Percentiles rank a stretch among this genome's conserved stretches.
Evolutionary conservation across 2,329 filamentous ascomycete genomes (phyloP).

Genomic region (Tolypocladium inflatum): DNA sequence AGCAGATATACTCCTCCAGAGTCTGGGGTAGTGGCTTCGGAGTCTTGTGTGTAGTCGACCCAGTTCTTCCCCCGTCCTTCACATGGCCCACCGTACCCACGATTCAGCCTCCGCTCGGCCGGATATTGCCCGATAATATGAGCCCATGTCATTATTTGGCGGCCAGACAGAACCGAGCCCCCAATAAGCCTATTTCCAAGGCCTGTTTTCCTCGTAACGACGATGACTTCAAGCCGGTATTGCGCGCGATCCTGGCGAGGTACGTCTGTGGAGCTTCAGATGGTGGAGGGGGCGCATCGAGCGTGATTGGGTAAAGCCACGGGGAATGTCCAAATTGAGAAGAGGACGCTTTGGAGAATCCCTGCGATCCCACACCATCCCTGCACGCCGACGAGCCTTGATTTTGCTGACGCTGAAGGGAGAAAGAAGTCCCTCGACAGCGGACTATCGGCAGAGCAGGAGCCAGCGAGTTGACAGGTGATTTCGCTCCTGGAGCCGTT

Average conservation of each 20-base stretch:
- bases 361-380: not conserved
- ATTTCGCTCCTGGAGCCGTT: not conserved
- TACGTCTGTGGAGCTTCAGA: not conserved
- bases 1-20: not conserved
- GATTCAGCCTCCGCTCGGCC: not conserved
- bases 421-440: not conserved
- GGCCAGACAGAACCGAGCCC: not conserved
- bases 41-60: not conserved
- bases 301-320: not conserved
- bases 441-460: not conserved
- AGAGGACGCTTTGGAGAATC: not conserved
- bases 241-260: not conserved
- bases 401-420: not conserved
- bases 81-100: not conserved
- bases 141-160: not conserved
- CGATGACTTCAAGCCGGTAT: not conserved
- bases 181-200: not conserved
- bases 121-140: not conserved
- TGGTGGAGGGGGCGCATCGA: not conserved
- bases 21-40: not conserved
- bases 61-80: not conserved
- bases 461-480: not conserved
- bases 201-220: not conserved
- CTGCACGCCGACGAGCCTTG: not conserved
- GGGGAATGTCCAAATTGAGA: not conserved